Conservation (phyloP, 2,329 filamentous ascomycete species). For the Aureobasidium sp. region DNA sequence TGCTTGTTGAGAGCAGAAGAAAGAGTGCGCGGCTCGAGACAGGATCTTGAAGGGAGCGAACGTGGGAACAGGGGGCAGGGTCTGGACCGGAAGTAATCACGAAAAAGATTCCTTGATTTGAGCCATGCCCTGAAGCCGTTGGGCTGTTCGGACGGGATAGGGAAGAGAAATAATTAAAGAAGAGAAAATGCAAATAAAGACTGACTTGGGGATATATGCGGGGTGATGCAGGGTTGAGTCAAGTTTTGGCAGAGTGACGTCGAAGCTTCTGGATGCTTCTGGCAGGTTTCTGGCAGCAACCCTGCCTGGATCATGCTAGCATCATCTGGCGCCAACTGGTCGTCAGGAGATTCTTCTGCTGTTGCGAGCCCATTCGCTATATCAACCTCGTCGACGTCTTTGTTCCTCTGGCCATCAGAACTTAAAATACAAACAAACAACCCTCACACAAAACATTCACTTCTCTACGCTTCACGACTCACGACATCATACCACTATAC, state of each 20-base stretch:
- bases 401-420: neutral
- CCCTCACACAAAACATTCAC: neutral
- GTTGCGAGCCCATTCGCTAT: neutral
- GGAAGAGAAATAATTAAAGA: neutral
- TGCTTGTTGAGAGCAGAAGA: no score
- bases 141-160: neutral
- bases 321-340: neutral
- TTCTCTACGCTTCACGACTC: conserved; percentile 12
- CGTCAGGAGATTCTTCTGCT: neutral
- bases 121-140: neutral
- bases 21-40: no score
- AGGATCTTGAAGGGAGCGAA: no score
- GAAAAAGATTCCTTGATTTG: no score
- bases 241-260: neutral
- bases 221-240: neutral
- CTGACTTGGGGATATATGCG: neutral
- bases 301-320: neutral
- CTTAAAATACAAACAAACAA: neutral
- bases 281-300: neutral
- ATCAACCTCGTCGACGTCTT: conserved; percentile 5
- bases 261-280: conserved; percentile 4
- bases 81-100: no score
- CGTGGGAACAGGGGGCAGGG: no score
- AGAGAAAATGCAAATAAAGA: neutral
- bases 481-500: conserved; percentile 1